A percentile compares a stretch with the other conserved stretches of the same genome.
These are phyloP conservation scores for Myrica gale DNA, from an alignment of 306 rosid species.

Conservation along the genomic window DNA sequence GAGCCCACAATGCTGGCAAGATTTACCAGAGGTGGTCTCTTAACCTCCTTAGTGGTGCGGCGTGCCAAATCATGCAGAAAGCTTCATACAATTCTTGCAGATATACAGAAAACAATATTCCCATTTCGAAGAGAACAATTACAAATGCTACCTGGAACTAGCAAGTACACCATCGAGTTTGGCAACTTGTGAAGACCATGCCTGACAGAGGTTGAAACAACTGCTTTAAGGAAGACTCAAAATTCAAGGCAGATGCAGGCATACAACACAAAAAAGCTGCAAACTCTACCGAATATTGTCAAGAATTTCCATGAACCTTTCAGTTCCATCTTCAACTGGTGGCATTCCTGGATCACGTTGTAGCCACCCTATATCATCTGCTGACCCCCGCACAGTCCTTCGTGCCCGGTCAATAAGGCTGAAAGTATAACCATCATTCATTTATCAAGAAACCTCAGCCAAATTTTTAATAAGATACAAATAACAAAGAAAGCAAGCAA, in stretches of 20 bases:
- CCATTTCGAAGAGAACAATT: not conserved
- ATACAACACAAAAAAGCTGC: conserved; percentile 16
- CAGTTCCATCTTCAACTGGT: conserved; percentile 82
- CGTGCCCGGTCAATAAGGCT: conserved; percentile 83
- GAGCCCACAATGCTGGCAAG: not conserved
- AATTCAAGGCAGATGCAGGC: conserved; percentile 16
- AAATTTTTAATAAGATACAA: not conserved
- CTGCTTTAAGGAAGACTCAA: conserved; percentile 17
- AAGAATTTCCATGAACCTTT: conserved; percentile 77
- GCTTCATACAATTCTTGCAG: not conserved
- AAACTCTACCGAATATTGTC: conserved; percentile 55
- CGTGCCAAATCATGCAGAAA: not conserved
- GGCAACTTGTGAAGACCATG: conserved; percentile 94
- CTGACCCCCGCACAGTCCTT: conserved; percentile 87
- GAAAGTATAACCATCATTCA: conserved; percentile 34
- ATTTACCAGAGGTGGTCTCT: not conserved
- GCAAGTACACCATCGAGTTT: conserved; percentile 80
- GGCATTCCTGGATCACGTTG: conserved; percentile 80
- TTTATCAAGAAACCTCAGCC: conserved; percentile 8
- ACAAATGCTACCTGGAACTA: conserved; percentile 74
- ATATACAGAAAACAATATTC: too few species aligned
- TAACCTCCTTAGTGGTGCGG: not conserved
- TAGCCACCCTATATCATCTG: conserved; percentile 98
- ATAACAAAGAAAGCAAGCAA: conserved; percentile 8
- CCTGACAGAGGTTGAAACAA: conserved; percentile 50